phyloP scores from a whole-genome alignment of 345 rosid genomes.

The Sapria himalayana region DNA sequence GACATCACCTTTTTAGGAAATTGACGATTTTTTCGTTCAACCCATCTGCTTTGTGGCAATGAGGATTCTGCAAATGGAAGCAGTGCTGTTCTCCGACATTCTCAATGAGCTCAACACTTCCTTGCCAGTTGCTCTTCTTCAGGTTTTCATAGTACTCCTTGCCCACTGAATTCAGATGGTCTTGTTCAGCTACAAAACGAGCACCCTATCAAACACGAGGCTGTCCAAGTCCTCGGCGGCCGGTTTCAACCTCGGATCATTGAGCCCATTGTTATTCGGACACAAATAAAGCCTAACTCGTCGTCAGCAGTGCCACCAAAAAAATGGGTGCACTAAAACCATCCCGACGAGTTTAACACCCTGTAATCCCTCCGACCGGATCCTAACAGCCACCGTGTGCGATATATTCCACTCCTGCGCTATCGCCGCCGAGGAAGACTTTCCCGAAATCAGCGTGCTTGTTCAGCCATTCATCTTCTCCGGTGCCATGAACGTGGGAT shows the following conservation, averaged over 20 bases:
- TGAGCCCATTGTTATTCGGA: constrained; percentile 13
- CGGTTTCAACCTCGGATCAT: constrained; percentile 25
- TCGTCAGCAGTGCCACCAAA: constrained; percentile 28
- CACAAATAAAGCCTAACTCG: constrained; percentile 22
- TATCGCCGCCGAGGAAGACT: constrained; percentile 19
- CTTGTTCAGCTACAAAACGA: constrained; percentile 12
- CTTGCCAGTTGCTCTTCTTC: constrained; percentile 16
- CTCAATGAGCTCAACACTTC: constrained; percentile 12
- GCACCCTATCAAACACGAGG: constrained; percentile 13
- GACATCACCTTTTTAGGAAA: constrained; percentile 9
- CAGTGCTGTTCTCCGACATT: constrained; percentile 12
- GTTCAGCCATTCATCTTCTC: constrained; percentile 21
- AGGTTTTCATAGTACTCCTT: constrained; percentile 12
- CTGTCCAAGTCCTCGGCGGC: constrained; percentile 10
- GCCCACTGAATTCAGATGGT: constrained; percentile 7
- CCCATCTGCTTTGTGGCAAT: constrained; percentile 8
- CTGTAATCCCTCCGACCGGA: constrained; percentile 12
- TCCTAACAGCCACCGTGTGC: constrained; percentile 12
- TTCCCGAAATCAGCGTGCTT: constrained; percentile 11
- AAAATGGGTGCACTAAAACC: constrained; percentile 33
- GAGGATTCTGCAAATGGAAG: constrained; percentile 12
- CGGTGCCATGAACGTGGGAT: constrained; percentile 11
- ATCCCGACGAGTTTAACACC: constrained; percentile 14
- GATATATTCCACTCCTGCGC: constrained; percentile 28
- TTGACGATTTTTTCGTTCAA: constrained; percentile 8